Conservation (phyloP, 2,329 filamentous ascomycete species). For the Aureobasidium sp. region DNA sequence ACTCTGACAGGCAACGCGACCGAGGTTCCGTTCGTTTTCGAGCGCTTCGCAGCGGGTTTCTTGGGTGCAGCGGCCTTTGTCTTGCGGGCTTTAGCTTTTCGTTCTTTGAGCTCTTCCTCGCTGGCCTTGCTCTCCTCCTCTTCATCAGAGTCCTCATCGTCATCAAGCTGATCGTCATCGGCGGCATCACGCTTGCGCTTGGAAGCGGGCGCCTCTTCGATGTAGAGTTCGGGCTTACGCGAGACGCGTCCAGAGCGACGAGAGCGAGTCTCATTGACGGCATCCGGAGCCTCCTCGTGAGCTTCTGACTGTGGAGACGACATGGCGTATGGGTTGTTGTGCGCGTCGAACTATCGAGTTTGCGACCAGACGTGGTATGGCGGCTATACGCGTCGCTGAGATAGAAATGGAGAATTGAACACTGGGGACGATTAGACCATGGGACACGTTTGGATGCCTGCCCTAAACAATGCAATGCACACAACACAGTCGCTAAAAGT, state of each 20-base stretch:
- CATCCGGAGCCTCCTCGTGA: background rate
- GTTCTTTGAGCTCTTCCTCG: constrained; percentile 56
- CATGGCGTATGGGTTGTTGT: background rate
- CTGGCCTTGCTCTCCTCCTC: constrained; percentile 43
- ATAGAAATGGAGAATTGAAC: constrained; percentile 3
- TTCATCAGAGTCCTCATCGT: constrained; percentile 40
- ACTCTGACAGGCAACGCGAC: constrained; percentile 61
- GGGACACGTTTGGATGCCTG: background rate
- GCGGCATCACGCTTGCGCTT: constrained; percentile 56
- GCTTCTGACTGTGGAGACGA: constrained; percentile 14
- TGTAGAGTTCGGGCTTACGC: constrained; percentile 24
- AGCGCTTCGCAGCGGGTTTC: constrained; percentile 56
- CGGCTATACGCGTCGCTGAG: background rate
- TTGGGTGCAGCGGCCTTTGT: constrained; percentile 34
- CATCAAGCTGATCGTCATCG: constrained; percentile 35
- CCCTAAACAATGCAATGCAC: background rate
- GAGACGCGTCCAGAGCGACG: constrained; percentile 26
- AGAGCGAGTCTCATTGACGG: constrained; percentile 20
- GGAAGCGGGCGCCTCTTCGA: constrained; percentile 17
- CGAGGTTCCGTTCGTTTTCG: constrained; percentile 59
- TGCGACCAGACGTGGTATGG: constrained; percentile 11
- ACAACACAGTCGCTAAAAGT: background rate
- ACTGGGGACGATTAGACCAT: constrained; percentile 1
- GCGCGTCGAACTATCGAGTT: constrained; percentile 10
- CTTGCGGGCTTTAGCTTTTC: constrained; percentile 32